Percentiles rank a stretch among this genome's conserved stretches.
These are phyloP conservation scores for Vinca major DNA, from an alignment of 305 asterid genomes.

Conservation along the genomic window DNA sequence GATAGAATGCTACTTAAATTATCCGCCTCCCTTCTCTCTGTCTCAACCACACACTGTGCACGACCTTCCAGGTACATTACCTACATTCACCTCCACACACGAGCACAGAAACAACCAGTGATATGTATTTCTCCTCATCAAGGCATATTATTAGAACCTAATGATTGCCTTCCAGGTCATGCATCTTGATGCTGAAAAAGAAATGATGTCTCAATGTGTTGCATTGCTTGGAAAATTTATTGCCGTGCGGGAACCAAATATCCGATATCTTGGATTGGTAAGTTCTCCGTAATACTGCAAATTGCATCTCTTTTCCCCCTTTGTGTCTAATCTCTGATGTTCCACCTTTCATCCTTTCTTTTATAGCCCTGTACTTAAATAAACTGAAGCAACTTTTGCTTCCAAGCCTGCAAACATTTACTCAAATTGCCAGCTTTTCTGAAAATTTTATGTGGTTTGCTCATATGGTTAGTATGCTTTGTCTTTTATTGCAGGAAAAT, in stretches of 20 bases:
- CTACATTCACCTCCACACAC: background rate
- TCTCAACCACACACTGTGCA: background rate
- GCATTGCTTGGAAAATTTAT: constrained; percentile 98
- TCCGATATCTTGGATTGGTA: constrained; percentile 97
- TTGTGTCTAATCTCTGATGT: background rate
- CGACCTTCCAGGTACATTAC: no score
- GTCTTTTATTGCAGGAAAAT: constrained; percentile 66
- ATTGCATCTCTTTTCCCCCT: background rate
- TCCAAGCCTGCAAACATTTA: constrained; percentile 3
- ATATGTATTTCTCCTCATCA: background rate
- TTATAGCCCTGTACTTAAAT: background rate
- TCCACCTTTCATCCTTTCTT: constrained; percentile 5
- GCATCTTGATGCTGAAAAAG: constrained; percentile 99
- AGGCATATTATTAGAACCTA: background rate
- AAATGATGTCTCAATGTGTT: constrained; percentile 99
- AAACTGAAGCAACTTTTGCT: background rate
- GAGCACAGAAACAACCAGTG: background rate
- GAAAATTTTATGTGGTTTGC: constrained; percentile 12
- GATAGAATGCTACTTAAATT: background rate
- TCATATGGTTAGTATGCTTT: constrained; percentile 27
- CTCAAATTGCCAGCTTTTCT: constrained; percentile 4
- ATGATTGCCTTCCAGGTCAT: constrained; percentile 51
- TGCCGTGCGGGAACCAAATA: constrained; percentile 98
- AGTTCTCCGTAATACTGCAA: constrained; percentile 23
- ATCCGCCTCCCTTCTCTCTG: background rate